Evolutionary conservation across 345 rosid species (phyloP).

Genomic region (Aurinia saxatilis): DNA sequence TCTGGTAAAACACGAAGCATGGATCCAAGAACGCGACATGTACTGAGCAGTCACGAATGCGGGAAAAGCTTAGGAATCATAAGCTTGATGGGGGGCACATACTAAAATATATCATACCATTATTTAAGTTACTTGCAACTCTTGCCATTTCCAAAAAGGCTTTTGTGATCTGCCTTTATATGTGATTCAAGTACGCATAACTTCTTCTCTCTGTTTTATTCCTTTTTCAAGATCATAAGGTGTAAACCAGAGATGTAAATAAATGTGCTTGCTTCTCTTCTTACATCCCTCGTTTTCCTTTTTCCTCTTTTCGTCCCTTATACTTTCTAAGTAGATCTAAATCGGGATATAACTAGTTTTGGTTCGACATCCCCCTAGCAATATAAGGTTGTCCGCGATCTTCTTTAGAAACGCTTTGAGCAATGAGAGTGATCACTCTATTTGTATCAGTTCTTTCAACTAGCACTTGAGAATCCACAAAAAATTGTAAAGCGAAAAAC

Average conservation of each 20-base stretch:
- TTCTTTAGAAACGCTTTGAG: too few relatives aligned
- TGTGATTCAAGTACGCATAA: not conserved
- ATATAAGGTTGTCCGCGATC: too few relatives aligned
- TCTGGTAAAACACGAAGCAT: not conserved
- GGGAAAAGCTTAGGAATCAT: constrained; percentile 4
- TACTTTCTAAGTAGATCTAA: too few relatives aligned
- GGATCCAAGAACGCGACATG: not conserved
- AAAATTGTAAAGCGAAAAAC: too few relatives aligned
- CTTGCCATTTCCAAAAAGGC: constrained; percentile 3
- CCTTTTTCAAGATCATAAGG: not conserved
- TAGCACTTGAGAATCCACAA: too few relatives aligned
- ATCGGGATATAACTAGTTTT: too few relatives aligned
- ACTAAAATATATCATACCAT: not conserved
- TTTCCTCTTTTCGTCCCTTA: too few relatives aligned
- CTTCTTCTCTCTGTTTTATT: not conserved
- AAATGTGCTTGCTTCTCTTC: too few relatives aligned
- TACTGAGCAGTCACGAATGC: not conserved
- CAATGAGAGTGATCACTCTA: too few relatives aligned
- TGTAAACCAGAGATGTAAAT: not conserved
- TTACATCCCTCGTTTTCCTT: too few relatives aligned
- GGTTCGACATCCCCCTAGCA: too few relatives aligned
- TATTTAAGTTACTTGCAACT: constrained; percentile 10
- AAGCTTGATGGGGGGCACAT: constrained; percentile 1
- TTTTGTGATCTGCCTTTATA: not conserved
- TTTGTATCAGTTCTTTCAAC: too few relatives aligned